Evolutionary conservation across 1,139 yeast genomes (phyloP).

Genomic region (Pichia sp.): DNA sequence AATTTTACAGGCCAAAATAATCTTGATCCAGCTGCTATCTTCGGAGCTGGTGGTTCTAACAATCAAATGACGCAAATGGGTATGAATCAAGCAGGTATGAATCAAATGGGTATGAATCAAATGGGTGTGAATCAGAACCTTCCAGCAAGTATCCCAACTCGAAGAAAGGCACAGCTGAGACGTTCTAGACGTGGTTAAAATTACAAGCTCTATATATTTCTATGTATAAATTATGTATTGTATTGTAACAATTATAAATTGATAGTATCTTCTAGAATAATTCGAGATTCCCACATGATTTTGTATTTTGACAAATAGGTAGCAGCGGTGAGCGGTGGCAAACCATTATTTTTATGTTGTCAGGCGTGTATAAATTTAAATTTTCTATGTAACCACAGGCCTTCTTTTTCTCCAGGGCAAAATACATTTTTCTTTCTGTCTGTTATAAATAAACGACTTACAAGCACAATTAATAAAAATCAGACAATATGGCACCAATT

Average conservation of each 20-base stretch:
- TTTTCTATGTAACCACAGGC: too few species aligned
- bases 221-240: neutral
- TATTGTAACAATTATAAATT: neutral
- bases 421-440: neutral
- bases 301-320: too few species aligned
- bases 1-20: constrained; percentile 24
- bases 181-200: constrained; percentile 7
- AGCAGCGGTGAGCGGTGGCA: too few species aligned
- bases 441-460: neutral
- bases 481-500: constrained; percentile 17
- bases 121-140: neutral
- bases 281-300: too few species aligned
- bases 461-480: neutral
- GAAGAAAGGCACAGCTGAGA: constrained; percentile 13
- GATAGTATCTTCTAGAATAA: too few species aligned
- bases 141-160: neutral
- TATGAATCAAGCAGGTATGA: neutral
- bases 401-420: too few species aligned
- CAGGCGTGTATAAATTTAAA: too few species aligned
- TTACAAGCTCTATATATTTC: neutral
- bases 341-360: too few species aligned
- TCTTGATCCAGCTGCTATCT: constrained; percentile 26
- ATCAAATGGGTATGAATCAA: neutral
- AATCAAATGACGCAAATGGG: neutral
- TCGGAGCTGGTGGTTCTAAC: constrained; percentile 13